Conservation (phyloP, 768 basidiomycete species). For the Suillus weaverae region DNA sequence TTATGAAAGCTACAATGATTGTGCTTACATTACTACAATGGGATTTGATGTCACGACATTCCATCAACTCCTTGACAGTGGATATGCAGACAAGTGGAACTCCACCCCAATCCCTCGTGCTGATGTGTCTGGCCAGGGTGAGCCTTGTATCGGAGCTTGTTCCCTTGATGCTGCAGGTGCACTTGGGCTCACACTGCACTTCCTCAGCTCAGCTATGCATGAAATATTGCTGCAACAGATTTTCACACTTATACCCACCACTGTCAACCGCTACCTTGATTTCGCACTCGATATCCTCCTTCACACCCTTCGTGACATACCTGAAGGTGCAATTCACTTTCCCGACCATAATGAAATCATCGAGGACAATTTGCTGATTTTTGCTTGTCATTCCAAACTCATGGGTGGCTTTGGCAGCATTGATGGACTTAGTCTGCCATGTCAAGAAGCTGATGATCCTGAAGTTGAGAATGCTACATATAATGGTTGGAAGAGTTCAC, state of each 20-base stretch:
- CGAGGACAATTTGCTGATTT: neutral
- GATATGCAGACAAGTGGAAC: conserved; percentile 27
- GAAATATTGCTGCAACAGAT: conserved; percentile 33
- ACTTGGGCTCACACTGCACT: conserved; percentile 43
- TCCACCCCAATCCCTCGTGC: too few species aligned
- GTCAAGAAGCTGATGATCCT: neutral
- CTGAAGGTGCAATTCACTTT: neutral
- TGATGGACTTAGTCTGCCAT: neutral
- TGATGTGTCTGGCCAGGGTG: too few species aligned
- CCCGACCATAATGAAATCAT: neutral
- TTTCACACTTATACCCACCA: neutral
- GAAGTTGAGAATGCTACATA: neutral
- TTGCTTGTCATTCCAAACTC: neutral
- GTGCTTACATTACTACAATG: conserved; percentile 48
- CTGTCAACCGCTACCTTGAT: neutral
- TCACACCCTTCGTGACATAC: neutral
- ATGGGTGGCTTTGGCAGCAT: neutral
- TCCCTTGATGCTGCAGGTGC: conserved; percentile 33
- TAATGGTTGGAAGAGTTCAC: neutral
- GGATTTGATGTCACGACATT: conserved; percentile 42
- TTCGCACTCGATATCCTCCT: neutral
- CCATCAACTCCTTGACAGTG: conserved; percentile 29
- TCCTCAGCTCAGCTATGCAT: conserved; percentile 37
- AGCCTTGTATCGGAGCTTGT: too few species aligned
- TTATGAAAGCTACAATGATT: conserved; percentile 30